Base-by-base conservation (phyloP, 768 basidiomycete genomes). In the Piloderma croceum region DNA sequence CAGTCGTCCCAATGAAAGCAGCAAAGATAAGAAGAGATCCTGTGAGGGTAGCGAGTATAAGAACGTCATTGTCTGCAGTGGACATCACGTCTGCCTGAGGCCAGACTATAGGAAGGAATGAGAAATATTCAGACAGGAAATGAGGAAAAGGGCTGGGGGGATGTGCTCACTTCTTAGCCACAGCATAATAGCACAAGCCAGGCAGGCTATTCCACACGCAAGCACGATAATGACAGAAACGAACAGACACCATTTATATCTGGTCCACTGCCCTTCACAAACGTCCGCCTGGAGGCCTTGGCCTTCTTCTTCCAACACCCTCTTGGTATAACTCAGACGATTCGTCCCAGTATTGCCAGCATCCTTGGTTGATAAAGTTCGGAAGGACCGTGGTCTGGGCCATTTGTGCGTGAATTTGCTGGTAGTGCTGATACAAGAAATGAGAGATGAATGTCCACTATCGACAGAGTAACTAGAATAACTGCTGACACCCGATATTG, bases 201-300 rank as follows among this genome's bases (percentile, higher is more conserved):
- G 58, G 2, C 72, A 74, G 3, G 60, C 67, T 4, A 68, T 46
- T 2, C 80, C 79, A 57, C 76, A 81, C 0, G 56, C 55, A 38
- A 84, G 72, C 32, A 83, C 72, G 6, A 67, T 65, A 19, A 62
- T 56, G 4, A 79, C 67, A 3, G 81, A 82, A 12, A 77, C 34
- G 13, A 83, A 51, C 31, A 85, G 57, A 20, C 65, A 68, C 76
- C 77, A 80, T 58, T 83, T 86, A 52, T 71, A 71, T n/a, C 43
- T 39, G 12, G 76, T 77, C 83, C 83, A 84, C n/a, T n/a, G n/a
- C n/a, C 59, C 49, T 24, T 64, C 68, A 11, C 67, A 51, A 24
- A 56, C 50, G 36, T 67, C 64, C 6, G 67, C 47, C n/a, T 64
- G 68, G 32, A 67, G 50, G 2, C 64, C 69, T 20, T 44, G 55